Percentiles rank a stretch among this genome's conserved stretches.
Conservation (phyloP, 2,329 filamentous ascomycete species). For the Mycosphaerella arachidis region DNA sequence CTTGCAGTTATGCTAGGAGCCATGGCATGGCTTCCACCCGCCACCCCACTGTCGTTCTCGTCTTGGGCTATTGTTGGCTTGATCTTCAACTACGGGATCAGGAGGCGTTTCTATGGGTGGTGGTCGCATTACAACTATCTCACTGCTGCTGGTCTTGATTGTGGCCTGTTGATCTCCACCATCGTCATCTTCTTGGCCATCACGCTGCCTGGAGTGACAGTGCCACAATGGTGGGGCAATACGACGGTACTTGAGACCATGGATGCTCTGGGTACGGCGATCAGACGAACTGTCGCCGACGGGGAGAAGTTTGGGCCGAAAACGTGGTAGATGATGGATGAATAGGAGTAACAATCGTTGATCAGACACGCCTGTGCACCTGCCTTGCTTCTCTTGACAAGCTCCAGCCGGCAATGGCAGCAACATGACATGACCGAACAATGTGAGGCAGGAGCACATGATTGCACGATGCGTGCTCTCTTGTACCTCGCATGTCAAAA, state of each 20-base stretch:
- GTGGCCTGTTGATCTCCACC: slow-evolving; percentile 74
- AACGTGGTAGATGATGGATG: slow-evolving; percentile 15
- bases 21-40: slow-evolving; percentile 80
- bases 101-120: slow-evolving; percentile 66
- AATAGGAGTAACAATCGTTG: too few species aligned
- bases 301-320: slow-evolving; percentile 63
- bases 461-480: too few species aligned
- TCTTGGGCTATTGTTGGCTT: slow-evolving; percentile 85
- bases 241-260: slow-evolving; percentile 50
- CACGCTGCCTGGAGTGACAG: slow-evolving; percentile 71
- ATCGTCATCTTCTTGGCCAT: slow-evolving; percentile 83
- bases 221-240: slow-evolving; percentile 83
- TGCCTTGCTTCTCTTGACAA: too few species aligned
- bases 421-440: too few species aligned
- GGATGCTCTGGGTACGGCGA: slow-evolving; percentile 24
- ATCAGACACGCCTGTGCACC: too few species aligned
- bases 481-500: background rate
- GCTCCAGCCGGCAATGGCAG: too few species aligned
- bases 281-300: slow-evolving; percentile 48
- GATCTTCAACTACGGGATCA: slow-evolving; percentile 73
- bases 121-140: slow-evolving; percentile 94
- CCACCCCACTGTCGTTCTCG: slow-evolving; percentile 75
- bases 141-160: slow-evolving; percentile 75
- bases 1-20: slow-evolving; percentile 73
- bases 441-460: too few species aligned